Evolutionary conservation across 2,329 filamentous ascomycete genomes (phyloP).

Genomic region (Neurospora sp.): DNA sequence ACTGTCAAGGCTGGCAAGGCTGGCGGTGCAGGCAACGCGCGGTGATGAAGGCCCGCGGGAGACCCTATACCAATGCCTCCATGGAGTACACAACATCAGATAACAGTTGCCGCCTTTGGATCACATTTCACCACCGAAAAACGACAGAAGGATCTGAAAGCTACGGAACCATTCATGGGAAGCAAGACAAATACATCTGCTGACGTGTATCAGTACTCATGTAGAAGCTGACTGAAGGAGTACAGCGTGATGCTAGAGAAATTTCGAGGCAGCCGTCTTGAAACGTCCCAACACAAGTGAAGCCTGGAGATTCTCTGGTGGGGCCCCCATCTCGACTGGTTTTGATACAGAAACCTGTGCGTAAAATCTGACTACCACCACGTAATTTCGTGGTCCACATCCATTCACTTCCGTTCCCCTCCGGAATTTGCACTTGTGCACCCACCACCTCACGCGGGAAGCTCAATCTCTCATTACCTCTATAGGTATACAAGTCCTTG

Average conservation of each 20-base stretch:
- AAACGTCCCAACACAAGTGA: neutral
- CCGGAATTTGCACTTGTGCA: neutral
- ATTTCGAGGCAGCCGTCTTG: neutral
- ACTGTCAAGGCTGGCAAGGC: neutral
- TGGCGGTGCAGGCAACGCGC: neutral
- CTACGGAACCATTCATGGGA: neutral
- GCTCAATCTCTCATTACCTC: neutral
- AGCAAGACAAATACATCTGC: neutral
- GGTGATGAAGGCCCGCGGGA: neutral
- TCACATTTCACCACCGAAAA: neutral
- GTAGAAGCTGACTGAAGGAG: neutral
- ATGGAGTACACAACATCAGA: neutral
- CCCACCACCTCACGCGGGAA: neutral
- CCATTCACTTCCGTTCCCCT: neutral
- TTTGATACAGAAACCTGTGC: neutral
- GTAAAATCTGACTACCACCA: neutral
- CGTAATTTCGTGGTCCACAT: neutral
- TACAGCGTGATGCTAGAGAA: neutral
- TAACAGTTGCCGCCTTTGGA: neutral
- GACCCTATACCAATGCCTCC: neutral
- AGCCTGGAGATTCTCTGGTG: neutral
- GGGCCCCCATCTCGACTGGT: neutral
- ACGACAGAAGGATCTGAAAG: neutral
- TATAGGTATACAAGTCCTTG: neutral
- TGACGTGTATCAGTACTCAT: neutral